Conservation (phyloP, 495 filamentous ascomycete genomes). For the Trichoderma virens region DNA sequence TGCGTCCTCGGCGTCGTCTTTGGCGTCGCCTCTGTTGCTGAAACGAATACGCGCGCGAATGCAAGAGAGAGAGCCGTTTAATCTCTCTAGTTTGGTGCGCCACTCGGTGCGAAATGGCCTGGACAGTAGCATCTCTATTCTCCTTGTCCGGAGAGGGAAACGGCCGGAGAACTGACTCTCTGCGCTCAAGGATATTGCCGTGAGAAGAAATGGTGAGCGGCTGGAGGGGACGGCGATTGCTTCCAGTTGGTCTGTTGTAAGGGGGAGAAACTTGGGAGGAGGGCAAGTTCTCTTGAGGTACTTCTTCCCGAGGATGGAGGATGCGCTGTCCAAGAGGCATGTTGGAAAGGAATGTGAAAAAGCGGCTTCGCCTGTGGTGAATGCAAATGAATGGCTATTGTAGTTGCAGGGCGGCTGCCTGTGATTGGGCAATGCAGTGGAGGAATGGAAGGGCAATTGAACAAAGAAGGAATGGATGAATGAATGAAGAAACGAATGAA, state of each 20-base stretch:
- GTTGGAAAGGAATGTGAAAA: background rate
- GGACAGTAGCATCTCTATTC: background rate
- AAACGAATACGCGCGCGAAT: background rate
- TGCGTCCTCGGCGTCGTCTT: background rate
- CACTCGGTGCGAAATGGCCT: background rate
- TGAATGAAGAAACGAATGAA: background rate
- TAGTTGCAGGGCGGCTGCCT: background rate
- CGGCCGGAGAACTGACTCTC: background rate
- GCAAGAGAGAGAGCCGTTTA: background rate
- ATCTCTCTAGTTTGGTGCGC: background rate
- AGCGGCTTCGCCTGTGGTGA: background rate
- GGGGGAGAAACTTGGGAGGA: background rate
- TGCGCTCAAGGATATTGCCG: background rate
- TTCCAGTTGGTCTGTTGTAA: background rate
- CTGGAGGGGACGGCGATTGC: conserved; percentile 4
- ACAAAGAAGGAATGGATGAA: background rate
- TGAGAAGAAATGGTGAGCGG: background rate
- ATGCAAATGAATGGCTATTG: background rate
- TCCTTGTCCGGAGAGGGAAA: conserved; percentile 7
- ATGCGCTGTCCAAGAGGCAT: background rate
- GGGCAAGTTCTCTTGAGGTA: background rate
- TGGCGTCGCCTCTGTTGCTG: background rate
- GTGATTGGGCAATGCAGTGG: background rate
- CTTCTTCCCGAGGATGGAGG: background rate
- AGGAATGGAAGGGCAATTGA: background rate